Conservation (phyloP, 306 rosid species). For the Quercus robur region DNA sequence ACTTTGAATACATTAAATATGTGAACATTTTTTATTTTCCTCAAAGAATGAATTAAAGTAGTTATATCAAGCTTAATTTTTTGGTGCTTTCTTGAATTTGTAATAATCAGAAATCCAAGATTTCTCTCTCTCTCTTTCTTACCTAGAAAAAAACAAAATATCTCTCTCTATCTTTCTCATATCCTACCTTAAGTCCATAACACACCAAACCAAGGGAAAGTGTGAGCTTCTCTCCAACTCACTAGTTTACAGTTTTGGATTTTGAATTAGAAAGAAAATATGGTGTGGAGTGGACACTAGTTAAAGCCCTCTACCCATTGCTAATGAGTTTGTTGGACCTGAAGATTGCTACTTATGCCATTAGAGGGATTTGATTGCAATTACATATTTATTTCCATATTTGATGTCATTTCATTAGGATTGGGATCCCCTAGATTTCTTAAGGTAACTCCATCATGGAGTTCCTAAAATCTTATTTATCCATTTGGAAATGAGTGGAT, state of each 20-base stretch:
- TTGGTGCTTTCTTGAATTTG: not conserved
- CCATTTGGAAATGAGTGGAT: no score
- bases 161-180: not conserved
- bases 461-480: no score
- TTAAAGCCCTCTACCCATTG: no score
- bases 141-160: no score
- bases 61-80: not conserved
- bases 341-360: no score
- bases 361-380: no score
- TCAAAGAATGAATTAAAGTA: not conserved
- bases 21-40: not conserved
- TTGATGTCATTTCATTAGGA: no score
- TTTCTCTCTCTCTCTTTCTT: not conserved
- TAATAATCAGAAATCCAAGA: not conserved
- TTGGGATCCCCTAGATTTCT: no score
- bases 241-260: not conserved
- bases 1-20: not conserved
- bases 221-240: not conserved
- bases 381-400: no score
- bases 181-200: not conserved
- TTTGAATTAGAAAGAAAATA: not conserved
- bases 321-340: no score
- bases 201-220: not conserved
- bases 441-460: no score
- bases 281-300: not conserved